Conservation (phyloP, 768 basidiomycete genomes). For the Boletus rex-veris region DNA sequence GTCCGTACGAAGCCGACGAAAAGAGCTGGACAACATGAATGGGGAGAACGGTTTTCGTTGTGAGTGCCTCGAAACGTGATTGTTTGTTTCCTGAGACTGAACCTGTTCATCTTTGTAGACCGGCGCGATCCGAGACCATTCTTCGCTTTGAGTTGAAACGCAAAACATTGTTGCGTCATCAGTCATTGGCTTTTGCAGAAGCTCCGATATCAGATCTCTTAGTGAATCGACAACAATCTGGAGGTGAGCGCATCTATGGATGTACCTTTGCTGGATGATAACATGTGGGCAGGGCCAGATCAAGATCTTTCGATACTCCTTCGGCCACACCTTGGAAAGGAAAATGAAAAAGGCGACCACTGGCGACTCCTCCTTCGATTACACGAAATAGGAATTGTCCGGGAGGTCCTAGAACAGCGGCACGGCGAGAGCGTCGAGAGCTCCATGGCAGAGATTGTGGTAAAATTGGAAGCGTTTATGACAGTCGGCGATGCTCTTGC, state of each 20-base stretch:
- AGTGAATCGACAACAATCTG: background rate
- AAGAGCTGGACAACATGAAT: constrained; percentile 16
- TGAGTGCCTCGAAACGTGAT: background rate
- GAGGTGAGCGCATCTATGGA: constrained; percentile 3
- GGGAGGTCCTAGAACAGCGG: background rate
- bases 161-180: constrained; percentile 12
- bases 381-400: constrained; percentile 5
- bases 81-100: too few relatives aligned
- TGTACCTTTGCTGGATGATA: background rate
- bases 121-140: constrained; percentile 12
- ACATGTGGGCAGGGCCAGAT: constrained; percentile 7
- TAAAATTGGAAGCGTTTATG: constrained; percentile 27
- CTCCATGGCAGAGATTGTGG: constrained; percentile 22
- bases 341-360: background rate
- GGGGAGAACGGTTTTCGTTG: constrained; percentile 23
- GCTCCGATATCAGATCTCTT: constrained; percentile 18
- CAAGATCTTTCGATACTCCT: constrained; percentile 17
- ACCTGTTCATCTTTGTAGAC: constrained; percentile 1
- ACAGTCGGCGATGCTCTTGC: constrained; percentile 18
- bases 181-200: constrained; percentile 16
- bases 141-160: constrained; percentile 27
- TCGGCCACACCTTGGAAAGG: constrained; percentile 4
- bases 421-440: constrained; percentile 4
- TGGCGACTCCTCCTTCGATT: constrained; percentile 26
- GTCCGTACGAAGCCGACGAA: constrained; percentile 16